Evolutionary conservation across 2,329 filamentous ascomycete genomes (phyloP).

Genomic region (Colletotrichum destructivum): DNA sequence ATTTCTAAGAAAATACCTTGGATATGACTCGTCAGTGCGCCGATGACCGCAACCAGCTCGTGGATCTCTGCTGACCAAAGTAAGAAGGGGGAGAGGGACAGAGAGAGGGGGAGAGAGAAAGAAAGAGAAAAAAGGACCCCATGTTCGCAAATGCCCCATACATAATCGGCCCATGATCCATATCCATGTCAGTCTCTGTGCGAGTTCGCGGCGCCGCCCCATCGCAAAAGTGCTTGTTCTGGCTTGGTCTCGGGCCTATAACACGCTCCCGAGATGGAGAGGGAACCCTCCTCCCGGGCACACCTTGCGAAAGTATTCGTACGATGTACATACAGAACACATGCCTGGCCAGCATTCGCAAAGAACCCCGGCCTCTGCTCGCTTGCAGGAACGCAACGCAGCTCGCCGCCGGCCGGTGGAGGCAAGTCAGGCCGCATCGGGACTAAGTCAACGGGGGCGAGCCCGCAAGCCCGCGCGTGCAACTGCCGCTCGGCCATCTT

Average conservation of each 20-base stretch:
- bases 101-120: too few species aligned
- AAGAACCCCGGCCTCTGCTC: neutral
- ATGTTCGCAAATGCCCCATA: too few species aligned
- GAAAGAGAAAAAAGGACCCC: too few species aligned
- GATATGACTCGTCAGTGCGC: conserved; percentile 33
- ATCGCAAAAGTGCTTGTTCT: conserved; percentile 16
- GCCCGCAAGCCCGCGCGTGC: conserved; percentile 17
- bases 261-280: neutral
- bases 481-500: conserved; percentile 40
- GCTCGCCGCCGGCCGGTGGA: conserved; percentile 35
- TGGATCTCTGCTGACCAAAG: too few species aligned
- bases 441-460: conserved; percentile 27
- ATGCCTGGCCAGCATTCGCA: neutral
- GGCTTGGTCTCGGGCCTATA: neutral
- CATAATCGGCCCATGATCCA: neutral
- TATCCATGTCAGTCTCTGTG: neutral
- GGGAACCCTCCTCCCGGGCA: too few species aligned
- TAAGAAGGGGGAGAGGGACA: too few species aligned
- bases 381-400: too few species aligned
- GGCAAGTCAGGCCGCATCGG: conserved; percentile 1
- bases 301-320: too few species aligned
- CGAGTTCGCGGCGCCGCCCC: neutral
- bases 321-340: neutral
- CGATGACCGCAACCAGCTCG: neutral
- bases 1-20: neutral